Percentiles rank a stretch among this genome's conserved stretches.
These are phyloP conservation scores for Trametes elegans DNA, from an alignment of 768 basidiomycete genomes.

Conservation along the genomic window DNA sequence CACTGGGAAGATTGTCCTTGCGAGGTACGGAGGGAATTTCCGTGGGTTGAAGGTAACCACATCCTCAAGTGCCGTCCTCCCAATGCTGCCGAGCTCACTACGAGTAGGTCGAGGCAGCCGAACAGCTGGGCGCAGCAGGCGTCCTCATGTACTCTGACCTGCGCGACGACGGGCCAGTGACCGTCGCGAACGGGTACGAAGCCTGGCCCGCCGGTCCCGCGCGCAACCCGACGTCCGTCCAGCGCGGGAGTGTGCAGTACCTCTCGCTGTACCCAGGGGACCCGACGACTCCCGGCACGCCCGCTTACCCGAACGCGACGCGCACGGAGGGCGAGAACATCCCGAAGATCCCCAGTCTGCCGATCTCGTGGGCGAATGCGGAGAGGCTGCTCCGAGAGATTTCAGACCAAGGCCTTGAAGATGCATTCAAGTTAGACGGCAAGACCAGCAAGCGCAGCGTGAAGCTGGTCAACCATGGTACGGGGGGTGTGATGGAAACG, in stretches of 20 bases:
- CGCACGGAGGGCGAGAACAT: constrained; percentile 60
- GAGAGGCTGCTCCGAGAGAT: constrained; percentile 50
- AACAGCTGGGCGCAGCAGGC: constrained; percentile 77
- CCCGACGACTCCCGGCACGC: constrained; percentile 84
- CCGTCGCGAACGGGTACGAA: constrained; percentile 69
- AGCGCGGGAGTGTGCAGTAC: constrained; percentile 82
- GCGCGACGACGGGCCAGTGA: constrained; percentile 80
- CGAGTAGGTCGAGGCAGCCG: constrained; percentile 68
- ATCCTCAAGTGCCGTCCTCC: too few relatives aligned
- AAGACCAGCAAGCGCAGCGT: constrained; percentile 45
- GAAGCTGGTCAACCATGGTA: constrained; percentile 60
- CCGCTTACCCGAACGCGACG: constrained; percentile 79
- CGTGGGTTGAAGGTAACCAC: constrained; percentile 75
- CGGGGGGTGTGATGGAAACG: constrained; percentile 35
- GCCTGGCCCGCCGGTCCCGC: constrained; percentile 87
- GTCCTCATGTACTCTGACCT: constrained; percentile 84
- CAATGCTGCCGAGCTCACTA: neutral
- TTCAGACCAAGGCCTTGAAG: constrained; percentile 36
- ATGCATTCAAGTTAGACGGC: constrained; percentile 47
- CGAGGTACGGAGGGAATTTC: constrained; percentile 72
- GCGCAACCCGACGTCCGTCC: constrained; percentile 77
- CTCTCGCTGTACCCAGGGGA: constrained; percentile 59
- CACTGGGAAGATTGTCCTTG: constrained; percentile 73
- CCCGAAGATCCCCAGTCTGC: constrained; percentile 79
- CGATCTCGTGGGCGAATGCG: constrained; percentile 86